These are phyloP conservation scores for Nicotiana noctiflora DNA, from an alignment of 257 asterid genomes.

Conservation along the genomic window DNA sequence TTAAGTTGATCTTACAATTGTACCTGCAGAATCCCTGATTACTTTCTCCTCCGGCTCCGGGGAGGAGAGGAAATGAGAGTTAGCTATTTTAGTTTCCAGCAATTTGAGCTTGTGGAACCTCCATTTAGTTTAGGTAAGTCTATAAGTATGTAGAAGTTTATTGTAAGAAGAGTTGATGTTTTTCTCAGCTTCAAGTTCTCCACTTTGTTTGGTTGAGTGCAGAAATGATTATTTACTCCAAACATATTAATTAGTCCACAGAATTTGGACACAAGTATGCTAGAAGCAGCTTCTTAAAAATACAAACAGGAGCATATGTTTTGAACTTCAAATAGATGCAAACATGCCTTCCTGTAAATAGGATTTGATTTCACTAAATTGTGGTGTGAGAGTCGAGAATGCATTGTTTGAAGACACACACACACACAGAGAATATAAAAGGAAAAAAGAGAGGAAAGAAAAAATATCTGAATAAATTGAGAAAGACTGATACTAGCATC, in stretches of 20 bases:
- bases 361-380: too few relatives aligned
- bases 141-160: background rate
- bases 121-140: too few relatives aligned
- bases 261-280: background rate
- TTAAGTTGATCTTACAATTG: background rate
- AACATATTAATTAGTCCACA: background rate
- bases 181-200: background rate
- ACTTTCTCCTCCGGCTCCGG: background rate
- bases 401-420: too few relatives aligned
- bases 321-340: too few relatives aligned
- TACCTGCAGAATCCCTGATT: background rate
- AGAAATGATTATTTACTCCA: background rate
- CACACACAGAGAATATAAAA: too few relatives aligned
- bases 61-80: too few relatives aligned
- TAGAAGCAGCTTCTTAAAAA: background rate
- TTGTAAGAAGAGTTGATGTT: background rate
- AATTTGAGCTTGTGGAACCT: background rate
- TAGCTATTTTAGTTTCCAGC: background rate
- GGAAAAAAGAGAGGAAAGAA: too few relatives aligned
- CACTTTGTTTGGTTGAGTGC: background rate
- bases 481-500: too few relatives aligned
- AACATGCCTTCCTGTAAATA: too few relatives aligned
- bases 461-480: too few relatives aligned
- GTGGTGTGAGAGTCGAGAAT: too few relatives aligned
- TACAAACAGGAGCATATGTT: too few relatives aligned